Evolutionary conservation across 2,329 filamentous ascomycete species (phyloP).

Genomic region (Penicillium aurantiogriseum): DNA sequence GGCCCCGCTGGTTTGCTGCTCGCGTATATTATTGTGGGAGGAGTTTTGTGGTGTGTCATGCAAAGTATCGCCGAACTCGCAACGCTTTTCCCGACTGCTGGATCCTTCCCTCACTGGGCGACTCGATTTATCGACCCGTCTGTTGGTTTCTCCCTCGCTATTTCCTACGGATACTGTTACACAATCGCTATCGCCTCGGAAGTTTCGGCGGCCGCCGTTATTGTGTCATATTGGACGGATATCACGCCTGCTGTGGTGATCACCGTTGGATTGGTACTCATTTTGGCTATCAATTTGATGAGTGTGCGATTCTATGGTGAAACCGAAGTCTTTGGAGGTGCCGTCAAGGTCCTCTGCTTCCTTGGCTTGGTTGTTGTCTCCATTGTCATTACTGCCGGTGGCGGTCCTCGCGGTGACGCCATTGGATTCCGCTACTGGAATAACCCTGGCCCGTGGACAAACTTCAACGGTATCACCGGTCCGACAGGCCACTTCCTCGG

Average conservation of each 20-base stretch:
- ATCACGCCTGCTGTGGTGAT: conserved; percentile 73
- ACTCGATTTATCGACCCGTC: conserved; percentile 87
- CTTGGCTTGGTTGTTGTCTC: conserved; percentile 31
- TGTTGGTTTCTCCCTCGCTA: conserved; percentile 83
- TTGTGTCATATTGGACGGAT: conserved; percentile 72
- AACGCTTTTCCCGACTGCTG: conserved; percentile 84
- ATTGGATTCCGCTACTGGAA: conserved; percentile 39
- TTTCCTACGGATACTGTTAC: conserved; percentile 76
- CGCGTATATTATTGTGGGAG: conserved; percentile 59
- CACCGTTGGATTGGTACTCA: conserved; percentile 31
- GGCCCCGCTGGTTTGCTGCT: conserved; percentile 74
- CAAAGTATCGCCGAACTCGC: conserved; percentile 88
- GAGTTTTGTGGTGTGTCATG: conserved; percentile 85
- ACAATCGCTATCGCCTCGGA: conserved; percentile 75
- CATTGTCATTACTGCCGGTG: conserved; percentile 36
- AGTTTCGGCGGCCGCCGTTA: conserved; percentile 81
- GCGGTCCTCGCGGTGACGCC: conserved; percentile 31
- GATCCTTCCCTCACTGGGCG: conserved; percentile 86
- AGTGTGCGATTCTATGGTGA: conserved; percentile 36
- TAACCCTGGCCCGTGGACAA: conserved; percentile 33
- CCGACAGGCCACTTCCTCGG: conserved; percentile 36
- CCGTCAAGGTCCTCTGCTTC: conserved; percentile 35
- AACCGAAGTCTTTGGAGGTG: conserved; percentile 32
- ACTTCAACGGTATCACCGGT: conserved; percentile 33
- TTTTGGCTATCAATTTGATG: conserved; percentile 33